Conservation (phyloP, 371 early-diverging fungal species). For the Rhizopus delemar region DNA sequence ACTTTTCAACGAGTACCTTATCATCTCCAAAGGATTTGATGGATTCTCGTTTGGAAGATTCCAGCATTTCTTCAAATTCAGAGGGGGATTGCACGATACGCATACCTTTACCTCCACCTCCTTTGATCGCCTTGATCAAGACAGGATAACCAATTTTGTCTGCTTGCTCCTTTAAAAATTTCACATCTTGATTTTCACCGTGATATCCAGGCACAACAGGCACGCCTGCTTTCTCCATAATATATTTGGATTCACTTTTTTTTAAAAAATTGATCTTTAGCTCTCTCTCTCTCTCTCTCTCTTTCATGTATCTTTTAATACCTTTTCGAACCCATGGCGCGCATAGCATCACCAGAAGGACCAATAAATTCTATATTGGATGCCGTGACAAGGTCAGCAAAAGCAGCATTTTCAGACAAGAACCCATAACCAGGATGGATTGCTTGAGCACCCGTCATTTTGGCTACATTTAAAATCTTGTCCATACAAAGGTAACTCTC, state of each 20-base stretch:
- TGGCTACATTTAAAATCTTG: slow-evolving; percentile 84
- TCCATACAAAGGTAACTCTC: slow-evolving; percentile 87
- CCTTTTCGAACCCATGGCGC: slow-evolving; percentile 94
- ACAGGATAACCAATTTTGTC: slow-evolving; percentile 90
- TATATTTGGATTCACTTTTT: slow-evolving; percentile 84
- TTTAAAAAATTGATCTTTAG: background rate
- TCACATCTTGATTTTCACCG: slow-evolving; percentile 83
- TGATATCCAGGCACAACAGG: slow-evolving; percentile 95
- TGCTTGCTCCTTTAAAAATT: slow-evolving; percentile 76
- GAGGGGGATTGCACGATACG: slow-evolving; percentile 75
- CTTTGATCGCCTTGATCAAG: slow-evolving; percentile 93
- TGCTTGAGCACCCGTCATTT: slow-evolving; percentile 85
- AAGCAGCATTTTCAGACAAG: slow-evolving; percentile 93
- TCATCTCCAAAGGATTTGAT: slow-evolving; percentile 91
- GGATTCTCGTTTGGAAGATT: slow-evolving; percentile 83
- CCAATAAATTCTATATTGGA: slow-evolving; percentile 87
- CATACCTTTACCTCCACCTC: slow-evolving; percentile 99
- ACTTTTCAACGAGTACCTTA: slow-evolving; percentile 91
- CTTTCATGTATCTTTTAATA: slow-evolving; percentile 28
- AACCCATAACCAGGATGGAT: slow-evolving; percentile 97
- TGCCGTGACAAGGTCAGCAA: slow-evolving; percentile 77
- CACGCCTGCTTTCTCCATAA: slow-evolving; percentile 87
- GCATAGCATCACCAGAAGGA: slow-evolving; percentile 89
- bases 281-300: background rate
- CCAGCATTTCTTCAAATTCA: slow-evolving; percentile 87